phyloP scores from a whole-genome alignment of 345 rosid genomes.

The Hibiscus mutabilis region DNA sequence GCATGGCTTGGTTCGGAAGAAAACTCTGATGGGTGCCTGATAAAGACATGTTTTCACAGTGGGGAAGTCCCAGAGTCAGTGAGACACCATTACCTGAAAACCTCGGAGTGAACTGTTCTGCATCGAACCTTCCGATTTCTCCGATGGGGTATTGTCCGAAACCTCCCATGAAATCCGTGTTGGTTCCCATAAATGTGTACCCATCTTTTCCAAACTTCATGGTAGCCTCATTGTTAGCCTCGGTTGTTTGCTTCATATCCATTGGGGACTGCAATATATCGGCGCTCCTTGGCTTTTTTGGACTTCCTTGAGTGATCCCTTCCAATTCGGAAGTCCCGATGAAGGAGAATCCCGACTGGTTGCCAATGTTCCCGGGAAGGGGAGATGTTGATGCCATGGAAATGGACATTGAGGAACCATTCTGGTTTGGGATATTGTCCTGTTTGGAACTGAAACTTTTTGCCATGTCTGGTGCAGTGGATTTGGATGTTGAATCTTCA shows the following conservation, averaged over 20 bases:
- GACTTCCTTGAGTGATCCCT: conserved; percentile 69
- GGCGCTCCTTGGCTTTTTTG: conserved; percentile 59
- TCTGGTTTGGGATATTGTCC: conserved; percentile 21
- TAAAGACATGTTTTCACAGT: conserved; percentile 75
- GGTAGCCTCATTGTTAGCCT: conserved; percentile 36
- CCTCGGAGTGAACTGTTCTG: conserved; percentile 66
- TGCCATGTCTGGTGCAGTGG: conserved; percentile 31
- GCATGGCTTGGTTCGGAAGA: conserved; percentile 74
- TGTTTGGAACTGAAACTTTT: conserved; percentile 9
- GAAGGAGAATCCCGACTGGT: conserved; percentile 54
- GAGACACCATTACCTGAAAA: conserved; percentile 82
- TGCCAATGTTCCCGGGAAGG: conserved; percentile 33
- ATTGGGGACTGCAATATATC: conserved; percentile 47
- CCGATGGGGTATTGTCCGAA: conserved; percentile 92
- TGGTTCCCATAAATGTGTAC: conserved; percentile 66
- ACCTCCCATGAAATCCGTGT: conserved; percentile 62
- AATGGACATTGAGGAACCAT: conserved; percentile 39
- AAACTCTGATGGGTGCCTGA: conserved; percentile 64
- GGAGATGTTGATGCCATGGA: conserved; percentile 42
- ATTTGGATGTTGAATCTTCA: conserved; percentile 58
- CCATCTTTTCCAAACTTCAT: conserved; percentile 72
- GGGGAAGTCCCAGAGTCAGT: conserved; percentile 88
- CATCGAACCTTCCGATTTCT: conserved; percentile 74
- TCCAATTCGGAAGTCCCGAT: conserved; percentile 65
- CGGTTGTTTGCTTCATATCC: conserved; percentile 40